A percentile compares a stretch with the other conserved stretches of the same genome.
These are phyloP conservation scores for Pyrenochaeta sp. DNA, from an alignment of 2,329 filamentous ascomycete genomes.

Conservation along the genomic window DNA sequence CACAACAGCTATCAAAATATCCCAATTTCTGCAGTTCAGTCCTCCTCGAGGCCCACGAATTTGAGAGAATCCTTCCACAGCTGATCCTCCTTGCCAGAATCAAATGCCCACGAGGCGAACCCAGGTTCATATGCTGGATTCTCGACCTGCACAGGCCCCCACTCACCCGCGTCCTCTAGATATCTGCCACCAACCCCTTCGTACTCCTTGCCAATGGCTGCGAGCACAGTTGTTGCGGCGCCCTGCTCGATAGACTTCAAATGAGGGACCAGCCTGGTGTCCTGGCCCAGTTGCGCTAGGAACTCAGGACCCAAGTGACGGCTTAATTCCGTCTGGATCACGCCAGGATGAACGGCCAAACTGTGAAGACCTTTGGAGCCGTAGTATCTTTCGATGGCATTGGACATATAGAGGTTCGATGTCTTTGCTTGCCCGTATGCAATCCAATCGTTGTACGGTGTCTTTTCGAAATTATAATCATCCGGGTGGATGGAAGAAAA, in stretches of 20 bases:
- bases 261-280: not conserved
- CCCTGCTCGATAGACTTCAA: constrained; percentile 46
- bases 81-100: too few species aligned
- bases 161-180: constrained; percentile 25
- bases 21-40: too few species aligned
- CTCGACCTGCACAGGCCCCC: too few species aligned
- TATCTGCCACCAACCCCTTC: constrained; percentile 46
- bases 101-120: too few species aligned
- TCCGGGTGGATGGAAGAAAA: constrained; percentile 50
- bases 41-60: too few species aligned
- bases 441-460: constrained; percentile 38
- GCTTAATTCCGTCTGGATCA: constrained; percentile 18
- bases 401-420: constrained; percentile 61
- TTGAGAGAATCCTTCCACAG: too few species aligned
- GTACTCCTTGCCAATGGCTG: constrained; percentile 40
- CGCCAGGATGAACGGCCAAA: constrained; percentile 20
- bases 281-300: not conserved
- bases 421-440: constrained; percentile 61
- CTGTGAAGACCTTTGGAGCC: constrained; percentile 54
- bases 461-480: constrained; percentile 51
- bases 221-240: constrained; percentile 48
- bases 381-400: constrained; percentile 60
- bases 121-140: too few species aligned
- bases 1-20: too few species aligned
- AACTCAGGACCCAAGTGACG: too few species aligned